phyloP scores from a whole-genome alignment of 768 basidiomycete species.

The Amanita brunnescens region DNA sequence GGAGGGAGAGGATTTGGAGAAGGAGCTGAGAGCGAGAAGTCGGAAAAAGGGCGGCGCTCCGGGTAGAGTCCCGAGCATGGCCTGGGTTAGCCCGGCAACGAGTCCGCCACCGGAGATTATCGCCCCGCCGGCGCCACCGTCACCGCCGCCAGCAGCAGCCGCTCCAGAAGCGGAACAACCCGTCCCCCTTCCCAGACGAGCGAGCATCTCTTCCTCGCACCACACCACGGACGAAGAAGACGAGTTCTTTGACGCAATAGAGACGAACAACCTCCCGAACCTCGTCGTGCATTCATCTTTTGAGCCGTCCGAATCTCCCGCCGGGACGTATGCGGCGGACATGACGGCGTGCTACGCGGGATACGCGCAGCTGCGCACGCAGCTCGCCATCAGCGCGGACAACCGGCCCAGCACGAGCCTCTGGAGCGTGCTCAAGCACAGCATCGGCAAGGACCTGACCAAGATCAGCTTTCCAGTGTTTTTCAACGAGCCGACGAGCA shows the following conservation, averaged over 20 bases:
- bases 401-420: slow-evolving; percentile 84
- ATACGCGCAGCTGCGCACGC: slow-evolving; percentile 54
- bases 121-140: too few species aligned
- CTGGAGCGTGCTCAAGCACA: slow-evolving; percentile 92
- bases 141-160: too few species aligned
- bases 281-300: slow-evolving; percentile 61
- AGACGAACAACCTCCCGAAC: slow-evolving; percentile 69
- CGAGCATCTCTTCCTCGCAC: not conserved
- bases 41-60: slow-evolving; percentile 31
- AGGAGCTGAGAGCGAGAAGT: slow-evolving; percentile 58
- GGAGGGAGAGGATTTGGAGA: slow-evolving; percentile 79
- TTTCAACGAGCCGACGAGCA: slow-evolving; percentile 91
- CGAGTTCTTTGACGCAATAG: slow-evolving; percentile 97
- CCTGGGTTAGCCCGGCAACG: not conserved
- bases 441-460: slow-evolving; percentile 94
- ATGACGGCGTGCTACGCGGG: slow-evolving; percentile 59
- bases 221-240: slow-evolving; percentile 79
- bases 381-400: slow-evolving; percentile 54
- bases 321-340: too few species aligned
- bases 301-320: slow-evolving; percentile 31
- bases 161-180: not conserved
- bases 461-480: slow-evolving; percentile 93
- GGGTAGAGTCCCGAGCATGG: slow-evolving; percentile 10
- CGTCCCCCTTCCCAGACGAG: not conserved
- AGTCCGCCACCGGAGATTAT: not conserved